Evolutionary conservation across 1,139 yeast genomes (phyloP).

Genomic region (Blastobotrys persicus): DNA sequence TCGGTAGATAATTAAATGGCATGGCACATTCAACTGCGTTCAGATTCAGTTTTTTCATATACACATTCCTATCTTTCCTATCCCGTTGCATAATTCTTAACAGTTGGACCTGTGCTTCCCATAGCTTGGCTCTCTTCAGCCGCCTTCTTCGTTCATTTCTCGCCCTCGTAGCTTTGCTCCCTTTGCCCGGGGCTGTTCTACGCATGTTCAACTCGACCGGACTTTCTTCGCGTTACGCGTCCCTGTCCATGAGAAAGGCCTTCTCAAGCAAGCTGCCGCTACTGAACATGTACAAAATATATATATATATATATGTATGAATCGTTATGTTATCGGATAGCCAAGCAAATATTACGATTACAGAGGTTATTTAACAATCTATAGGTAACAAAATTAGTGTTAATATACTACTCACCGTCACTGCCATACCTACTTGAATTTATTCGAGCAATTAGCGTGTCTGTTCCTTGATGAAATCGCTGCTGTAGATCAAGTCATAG

Average conservation of each 20-base stretch:
- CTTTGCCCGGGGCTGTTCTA: constrained; percentile 18
- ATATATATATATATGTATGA: too few species aligned
- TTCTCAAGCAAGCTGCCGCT: too few species aligned
- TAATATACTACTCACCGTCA: too few species aligned
- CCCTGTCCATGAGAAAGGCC: too few species aligned
- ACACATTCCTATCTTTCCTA: neutral
- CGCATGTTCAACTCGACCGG: too few species aligned
- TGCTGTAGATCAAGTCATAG: neutral
- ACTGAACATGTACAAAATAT: too few species aligned
- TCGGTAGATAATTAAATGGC: constrained; percentile 15
- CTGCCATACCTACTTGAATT: neutral
- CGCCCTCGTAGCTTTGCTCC: constrained; percentile 19
- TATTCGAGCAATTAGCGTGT: neutral
- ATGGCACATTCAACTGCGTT: constrained; percentile 17
- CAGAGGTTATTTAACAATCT: neutral
- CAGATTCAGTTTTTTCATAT: constrained; percentile 15
- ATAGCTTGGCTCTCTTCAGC: constrained; percentile 4
- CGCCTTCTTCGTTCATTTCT: constrained; percentile 21
- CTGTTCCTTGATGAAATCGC: neutral
- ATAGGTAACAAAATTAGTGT: too few species aligned
- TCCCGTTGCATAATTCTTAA: constrained; percentile 1
- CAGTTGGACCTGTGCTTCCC: constrained; percentile 8
- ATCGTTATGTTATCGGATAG: too few species aligned
- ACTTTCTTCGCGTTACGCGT: too few species aligned
- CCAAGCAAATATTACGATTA: too few species aligned